A percentile compares a stretch with the other conserved stretches of the same genome.
These are phyloP conservation scores for Fusarium secorum DNA, from an alignment of 2,329 filamentous ascomycete genomes.

Conservation along the genomic window DNA sequence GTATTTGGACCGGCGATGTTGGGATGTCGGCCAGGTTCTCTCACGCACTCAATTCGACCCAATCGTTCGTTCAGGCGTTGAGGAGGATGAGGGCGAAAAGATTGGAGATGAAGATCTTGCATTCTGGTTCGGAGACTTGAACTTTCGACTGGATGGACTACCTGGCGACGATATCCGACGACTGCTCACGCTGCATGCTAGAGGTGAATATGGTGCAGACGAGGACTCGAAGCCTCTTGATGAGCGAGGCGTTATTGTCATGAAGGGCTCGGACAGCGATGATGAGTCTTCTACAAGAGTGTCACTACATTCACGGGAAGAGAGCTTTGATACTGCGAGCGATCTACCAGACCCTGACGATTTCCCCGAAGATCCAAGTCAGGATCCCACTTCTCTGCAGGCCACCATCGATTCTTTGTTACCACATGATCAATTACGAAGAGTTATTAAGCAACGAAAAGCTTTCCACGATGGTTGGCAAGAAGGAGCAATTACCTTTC, in stretches of 20 bases:
- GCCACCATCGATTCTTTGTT: conserved; percentile 87
- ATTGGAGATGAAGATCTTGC: conserved; percentile 92
- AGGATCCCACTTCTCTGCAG: conserved; percentile 86
- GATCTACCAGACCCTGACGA: conserved; percentile 70
- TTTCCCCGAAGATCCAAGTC: conserved; percentile 70
- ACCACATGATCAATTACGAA: conserved; percentile 85
- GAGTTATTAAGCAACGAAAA: conserved; percentile 77
- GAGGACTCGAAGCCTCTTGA: conserved; percentile 51
- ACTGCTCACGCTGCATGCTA: conserved; percentile 81
- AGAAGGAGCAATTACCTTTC: conserved; percentile 85
- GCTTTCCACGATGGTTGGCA: conserved; percentile 91
- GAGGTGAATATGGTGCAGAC: conserved; percentile 74
- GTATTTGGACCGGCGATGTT: conserved; percentile 83
- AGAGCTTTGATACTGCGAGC: conserved; percentile 51
- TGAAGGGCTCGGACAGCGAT: conserved; percentile 54
- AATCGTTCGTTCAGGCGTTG: conserved; percentile 69
- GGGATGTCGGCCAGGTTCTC: conserved; percentile 85
- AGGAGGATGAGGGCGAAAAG: conserved; percentile 69
- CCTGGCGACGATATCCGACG: conserved; percentile 90
- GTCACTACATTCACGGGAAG: conserved; percentile 45
- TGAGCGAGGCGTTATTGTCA: conserved; percentile 61
- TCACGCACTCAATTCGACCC: conserved; percentile 80
- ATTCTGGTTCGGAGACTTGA: conserved; percentile 97
- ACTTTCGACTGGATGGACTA: conserved; percentile 88
- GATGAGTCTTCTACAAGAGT: conserved; percentile 52